Base-by-base conservation (phyloP, 2,329 filamentous ascomycete species). In the Colletotrichum cordylinicola region DNA sequence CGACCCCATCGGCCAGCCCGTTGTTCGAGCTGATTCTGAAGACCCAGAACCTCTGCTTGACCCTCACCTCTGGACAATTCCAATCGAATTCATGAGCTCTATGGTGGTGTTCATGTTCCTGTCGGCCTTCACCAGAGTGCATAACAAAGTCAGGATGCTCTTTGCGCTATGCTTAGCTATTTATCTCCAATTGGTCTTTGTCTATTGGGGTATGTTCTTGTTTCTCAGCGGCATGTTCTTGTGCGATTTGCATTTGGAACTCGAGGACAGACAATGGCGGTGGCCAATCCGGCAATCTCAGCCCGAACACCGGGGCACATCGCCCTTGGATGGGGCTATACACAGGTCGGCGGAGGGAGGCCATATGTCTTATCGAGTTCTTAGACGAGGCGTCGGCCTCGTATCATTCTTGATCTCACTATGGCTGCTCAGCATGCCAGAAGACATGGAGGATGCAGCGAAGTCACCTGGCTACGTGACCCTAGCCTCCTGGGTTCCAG, bases 51-150 rank as follows among this genome's bases (percentile, higher is more conserved):
- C 74, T 80, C 84, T 82, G 37, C 90, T 91, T 79, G 90, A 92
- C 79, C 86, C 90, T 35, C 91, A 92, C 75, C 82, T 92, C 31
- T 93, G 91, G 91, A 92, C 91, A 5, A 91, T 93, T 37, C 90
- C 91, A 4, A 86, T 91, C 62, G 91, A 92, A 80, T 91, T 91
- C 79, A 85, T 88, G 73, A 89, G 88, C 80, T 91, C 89, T 5
- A 87, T 92, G 80, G 85, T 90, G 72, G 85, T 92, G 13, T 92
- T 92, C 81, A 82, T 91, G 12, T 84, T 86, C 27, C 80, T 91
- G 29, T 72, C 91, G 6, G 90, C 85, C 27, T 86, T 88, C 9
- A 87, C 88, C 18, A 52, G 39, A 52, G 62, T 35, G 16, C 62
- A 52, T 18, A 66, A 66, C 18, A 66, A 21, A 52, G 39, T 66